Percentiles rank a stretch among this genome's conserved stretches.
These are phyloP conservation scores for Pseudofabraea citricarpa DNA, from an alignment of 2,329 filamentous ascomycete genomes.

Conservation along the genomic window DNA sequence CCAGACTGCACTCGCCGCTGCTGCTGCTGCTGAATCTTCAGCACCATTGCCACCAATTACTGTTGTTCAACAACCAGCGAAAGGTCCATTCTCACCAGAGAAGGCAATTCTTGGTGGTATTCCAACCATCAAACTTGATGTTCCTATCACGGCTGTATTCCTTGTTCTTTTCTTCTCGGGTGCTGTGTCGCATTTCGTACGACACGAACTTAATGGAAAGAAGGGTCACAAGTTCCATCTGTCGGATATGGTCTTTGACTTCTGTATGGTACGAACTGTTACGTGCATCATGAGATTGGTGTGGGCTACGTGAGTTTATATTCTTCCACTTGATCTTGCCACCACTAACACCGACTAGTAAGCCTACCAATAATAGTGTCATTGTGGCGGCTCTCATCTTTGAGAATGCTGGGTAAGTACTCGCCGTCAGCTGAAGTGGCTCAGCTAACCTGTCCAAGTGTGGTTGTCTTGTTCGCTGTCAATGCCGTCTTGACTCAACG, in stretches of 20 bases:
- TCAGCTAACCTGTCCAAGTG: constrained; percentile 20
- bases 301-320: constrained; percentile 39
- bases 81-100: constrained; percentile 7
- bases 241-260: constrained; percentile 51
- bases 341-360: background rate
- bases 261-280: constrained; percentile 49
- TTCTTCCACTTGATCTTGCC: no score
- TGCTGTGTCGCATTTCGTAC: constrained; percentile 53
- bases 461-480: constrained; percentile 69
- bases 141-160: constrained; percentile 59
- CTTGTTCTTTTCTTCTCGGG: constrained; percentile 56
- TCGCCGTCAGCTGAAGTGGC: no score
- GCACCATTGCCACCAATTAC: background rate
- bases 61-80: background rate
- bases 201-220: constrained; percentile 47
- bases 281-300: constrained; percentile 44
- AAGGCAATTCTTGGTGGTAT: constrained; percentile 43
- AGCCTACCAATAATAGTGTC: constrained; percentile 9
- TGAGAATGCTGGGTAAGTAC: constrained; percentile 14
- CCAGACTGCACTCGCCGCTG: no score
- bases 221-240: constrained; percentile 54
- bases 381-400: constrained; percentile 15
- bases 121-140: constrained; percentile 52
- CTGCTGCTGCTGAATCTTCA: background rate
- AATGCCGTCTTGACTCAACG: constrained; percentile 75